Evolutionary conservation across 192 early-diverging fungal species (phyloP), one percentile per base, ranked within the genome.

Genomic region (Fimicolochytrium jonesii): DNA sequence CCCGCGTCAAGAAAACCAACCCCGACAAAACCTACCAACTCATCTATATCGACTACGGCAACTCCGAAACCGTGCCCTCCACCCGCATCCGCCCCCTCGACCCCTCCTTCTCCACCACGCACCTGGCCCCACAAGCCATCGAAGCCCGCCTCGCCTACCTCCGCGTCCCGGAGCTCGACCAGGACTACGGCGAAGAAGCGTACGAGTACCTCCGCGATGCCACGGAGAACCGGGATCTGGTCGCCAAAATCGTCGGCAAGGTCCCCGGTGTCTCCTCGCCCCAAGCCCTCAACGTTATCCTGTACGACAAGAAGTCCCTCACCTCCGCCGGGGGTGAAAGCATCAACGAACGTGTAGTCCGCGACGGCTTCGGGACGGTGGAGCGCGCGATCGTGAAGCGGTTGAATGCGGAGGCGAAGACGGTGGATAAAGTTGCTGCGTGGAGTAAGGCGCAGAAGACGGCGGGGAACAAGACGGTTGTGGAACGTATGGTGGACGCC

Each of bases 41-140:
- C 2, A 58, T 84, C 5, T 99, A 95, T 70, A 72, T 96, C 43
- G 96, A 99, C 77, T 97, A 92, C 77, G 96, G 96, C 45, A 99
- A 99, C 75, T 81, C 86, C 3, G 94, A 99, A 65, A 75, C 79
- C 3, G 53, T 99, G 28, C 74, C 87, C 2, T 55, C 77, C 26
- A 79, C 84, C 31, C 84, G 88, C 6, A 51, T 94, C 28, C 86
- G 90, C 20, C 82, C 91, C 1, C 74, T 99, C 33, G 80, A 89
- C n/a, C 41, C 79, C 13, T 73, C 82, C 47, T 95, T 95, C 75
- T 28, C 28, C 55, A 58, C 41, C 52, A 59, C 33, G 22, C 44
- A 58, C 13, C 35, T 64, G 10, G 81, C 86, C 11, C 74, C 89
- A 17, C 90, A 92, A 59, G 88, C 93, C 23, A 78, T 84, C 31